Percentiles rank a stretch among this genome's conserved stretches.
Conservation (phyloP, 2,329 filamentous ascomycete species). For the Exophiala lecanii-corni region DNA sequence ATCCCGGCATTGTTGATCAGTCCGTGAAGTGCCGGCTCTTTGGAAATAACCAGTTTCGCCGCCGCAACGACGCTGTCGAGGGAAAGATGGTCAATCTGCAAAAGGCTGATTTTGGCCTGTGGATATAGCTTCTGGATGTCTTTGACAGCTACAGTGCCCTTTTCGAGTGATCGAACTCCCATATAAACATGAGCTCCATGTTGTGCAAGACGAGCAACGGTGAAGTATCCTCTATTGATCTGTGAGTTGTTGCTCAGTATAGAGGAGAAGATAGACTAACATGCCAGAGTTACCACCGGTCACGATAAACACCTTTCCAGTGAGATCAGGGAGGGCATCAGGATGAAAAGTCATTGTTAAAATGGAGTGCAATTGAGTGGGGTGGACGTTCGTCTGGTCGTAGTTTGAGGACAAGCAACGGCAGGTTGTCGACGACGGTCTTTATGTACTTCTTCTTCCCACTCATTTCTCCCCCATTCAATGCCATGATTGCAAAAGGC, state of each 20-base stretch:
- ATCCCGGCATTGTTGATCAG: slow-evolving; percentile 44
- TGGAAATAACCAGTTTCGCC: slow-evolving; percentile 30
- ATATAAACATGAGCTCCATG: slow-evolving; percentile 40
- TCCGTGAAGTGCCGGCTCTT: slow-evolving; percentile 35
- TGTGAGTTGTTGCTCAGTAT: background rate
- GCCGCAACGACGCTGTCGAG: slow-evolving; percentile 30
- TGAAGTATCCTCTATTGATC: slow-evolving; percentile 45
- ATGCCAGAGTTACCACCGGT: slow-evolving; percentile 48
- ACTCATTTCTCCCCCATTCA: too few relatives aligned
- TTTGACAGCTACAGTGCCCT: slow-evolving; percentile 31
- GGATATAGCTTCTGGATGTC: slow-evolving; percentile 33
- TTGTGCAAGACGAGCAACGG: slow-evolving; percentile 38
- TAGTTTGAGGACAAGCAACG: too few relatives aligned
- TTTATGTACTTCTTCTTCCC: too few relatives aligned
- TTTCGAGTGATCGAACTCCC: slow-evolving; percentile 35
- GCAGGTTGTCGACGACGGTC: too few relatives aligned
- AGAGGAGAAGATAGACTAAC: slow-evolving; percentile 12
- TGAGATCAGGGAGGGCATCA: slow-evolving; percentile 40
- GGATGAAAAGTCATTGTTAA: slow-evolving; percentile 23
- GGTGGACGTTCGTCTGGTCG: too few relatives aligned
- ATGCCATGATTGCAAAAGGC: too few relatives aligned
- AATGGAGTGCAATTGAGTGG: too few relatives aligned
- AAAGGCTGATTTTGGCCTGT: slow-evolving; percentile 14
- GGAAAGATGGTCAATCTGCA: slow-evolving; percentile 16
- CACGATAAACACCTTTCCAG: slow-evolving; percentile 43